Conservation (phyloP, 257 asterid species). For the Petunia secreta region DNA sequence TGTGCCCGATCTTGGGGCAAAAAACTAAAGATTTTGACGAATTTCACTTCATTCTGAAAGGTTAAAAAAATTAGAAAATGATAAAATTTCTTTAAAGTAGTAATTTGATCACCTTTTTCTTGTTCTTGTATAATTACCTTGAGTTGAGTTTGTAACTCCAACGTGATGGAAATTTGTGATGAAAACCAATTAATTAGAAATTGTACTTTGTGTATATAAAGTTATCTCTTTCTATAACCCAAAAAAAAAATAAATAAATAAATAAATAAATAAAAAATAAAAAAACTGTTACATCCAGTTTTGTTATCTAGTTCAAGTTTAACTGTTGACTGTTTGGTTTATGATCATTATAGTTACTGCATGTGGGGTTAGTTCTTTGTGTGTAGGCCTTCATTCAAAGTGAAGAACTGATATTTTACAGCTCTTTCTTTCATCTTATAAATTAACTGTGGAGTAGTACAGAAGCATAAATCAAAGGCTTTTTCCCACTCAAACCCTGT, state of each 20-base stretch:
- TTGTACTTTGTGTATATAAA: background rate
- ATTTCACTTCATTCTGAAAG: background rate
- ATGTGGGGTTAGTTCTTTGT: background rate
- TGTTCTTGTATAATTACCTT: background rate
- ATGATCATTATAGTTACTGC: slow-evolving; percentile 6
- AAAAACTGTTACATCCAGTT: background rate
- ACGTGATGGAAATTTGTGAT: background rate
- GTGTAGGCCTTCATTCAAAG: background rate
- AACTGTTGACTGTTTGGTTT: background rate
- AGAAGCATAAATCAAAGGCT: slow-evolving; percentile 17
- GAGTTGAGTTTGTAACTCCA: background rate
- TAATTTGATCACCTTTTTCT: too few species aligned
- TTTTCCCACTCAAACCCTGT: background rate
- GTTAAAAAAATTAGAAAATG: too few species aligned
- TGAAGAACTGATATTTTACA: background rate
- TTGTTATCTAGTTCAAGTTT: background rate
- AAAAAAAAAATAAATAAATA: too few species aligned
- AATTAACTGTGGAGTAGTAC: background rate
- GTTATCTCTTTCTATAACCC: background rate
- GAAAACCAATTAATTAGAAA: background rate
- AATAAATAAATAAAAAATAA: too few species aligned
- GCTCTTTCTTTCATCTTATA: slow-evolving; percentile 6
- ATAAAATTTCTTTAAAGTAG: too few species aligned
- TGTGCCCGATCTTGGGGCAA: background rate
- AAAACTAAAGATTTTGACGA: background rate